phyloP scores from a whole-genome alignment of 2,329 filamentous ascomycete genomes.

The Fusarium stilboides region DNA sequence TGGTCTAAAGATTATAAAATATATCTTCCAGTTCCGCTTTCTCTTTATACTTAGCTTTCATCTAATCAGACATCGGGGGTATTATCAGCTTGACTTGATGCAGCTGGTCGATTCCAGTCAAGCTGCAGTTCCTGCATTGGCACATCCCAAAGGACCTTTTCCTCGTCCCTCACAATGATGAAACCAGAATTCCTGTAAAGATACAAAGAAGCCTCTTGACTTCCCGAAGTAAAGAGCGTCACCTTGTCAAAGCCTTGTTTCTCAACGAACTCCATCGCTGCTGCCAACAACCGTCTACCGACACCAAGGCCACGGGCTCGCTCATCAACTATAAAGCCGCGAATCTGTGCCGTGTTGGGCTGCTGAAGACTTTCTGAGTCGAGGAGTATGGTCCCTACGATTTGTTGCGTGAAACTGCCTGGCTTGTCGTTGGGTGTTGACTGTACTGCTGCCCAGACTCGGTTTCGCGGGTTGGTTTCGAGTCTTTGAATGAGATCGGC shows the following conservation, averaged over 20 bases:
- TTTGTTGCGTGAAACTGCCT: slow-evolving; percentile 15
- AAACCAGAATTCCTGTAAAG: slow-evolving; percentile 30
- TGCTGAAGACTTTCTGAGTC: slow-evolving; percentile 22
- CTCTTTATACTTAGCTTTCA: neutral
- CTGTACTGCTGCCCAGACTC: slow-evolving; percentile 32
- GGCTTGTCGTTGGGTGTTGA: neutral
- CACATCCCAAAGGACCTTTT: slow-evolving; percentile 35
- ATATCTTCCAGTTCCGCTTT: too few species aligned
- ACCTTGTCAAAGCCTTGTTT: slow-evolving; percentile 21
- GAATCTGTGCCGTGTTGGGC: slow-evolving; percentile 23
- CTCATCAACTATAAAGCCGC: slow-evolving; percentile 37
- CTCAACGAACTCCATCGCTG: slow-evolving; percentile 30
- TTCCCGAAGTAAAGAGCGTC: slow-evolving; percentile 13
- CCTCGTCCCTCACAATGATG: slow-evolving; percentile 2
- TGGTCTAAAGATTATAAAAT: too few species aligned
- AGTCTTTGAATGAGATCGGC: slow-evolving; percentile 35
- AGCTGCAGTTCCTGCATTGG: slow-evolving; percentile 30
- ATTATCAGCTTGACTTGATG: rapidly evolving
- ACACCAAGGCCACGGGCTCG: slow-evolving; percentile 26
- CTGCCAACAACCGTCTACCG: slow-evolving; percentile 15
- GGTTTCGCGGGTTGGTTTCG: slow-evolving; percentile 21
- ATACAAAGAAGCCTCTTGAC: slow-evolving; percentile 12
- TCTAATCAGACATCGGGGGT: neutral
- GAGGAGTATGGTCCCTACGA: slow-evolving; percentile 24
- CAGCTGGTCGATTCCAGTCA: slow-evolving; percentile 14